Conservation (phyloP, 2,329 filamentous ascomycete genomes). For the Piedraia hortae region DNA sequence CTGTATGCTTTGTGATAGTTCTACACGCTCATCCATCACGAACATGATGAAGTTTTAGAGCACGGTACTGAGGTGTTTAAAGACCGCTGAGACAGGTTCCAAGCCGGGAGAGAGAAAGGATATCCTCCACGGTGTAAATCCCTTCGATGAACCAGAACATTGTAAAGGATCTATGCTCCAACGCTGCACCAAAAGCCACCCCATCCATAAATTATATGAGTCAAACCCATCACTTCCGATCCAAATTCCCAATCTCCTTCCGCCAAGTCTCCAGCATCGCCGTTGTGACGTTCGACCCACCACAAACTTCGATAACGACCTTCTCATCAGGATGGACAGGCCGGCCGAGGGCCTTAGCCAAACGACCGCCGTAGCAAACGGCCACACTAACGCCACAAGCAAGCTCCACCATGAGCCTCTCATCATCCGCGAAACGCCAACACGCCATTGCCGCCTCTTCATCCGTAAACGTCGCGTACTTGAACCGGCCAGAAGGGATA, state of each 20-base stretch:
- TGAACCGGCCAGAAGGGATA: constrained; percentile 19
- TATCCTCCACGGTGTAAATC: too few relatives aligned
- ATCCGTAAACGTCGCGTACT: constrained; percentile 38
- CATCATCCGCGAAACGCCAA: constrained; percentile 54
- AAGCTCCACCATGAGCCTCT: constrained; percentile 53
- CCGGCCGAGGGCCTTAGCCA: constrained; percentile 32
- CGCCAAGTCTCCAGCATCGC: constrained; percentile 24
- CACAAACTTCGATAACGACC: constrained; percentile 66
- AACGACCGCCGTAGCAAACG: constrained; percentile 31
- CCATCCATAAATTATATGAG: too few relatives aligned
- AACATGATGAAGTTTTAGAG: constrained; percentile 28
- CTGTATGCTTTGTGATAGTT: too few relatives aligned
- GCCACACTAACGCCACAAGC: constrained; percentile 64
- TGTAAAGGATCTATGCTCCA: too few relatives aligned
- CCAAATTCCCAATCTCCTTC: constrained; percentile 12
- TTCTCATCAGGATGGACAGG: constrained; percentile 37
- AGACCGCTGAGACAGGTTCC: constrained; percentile 21
- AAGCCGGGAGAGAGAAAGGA: too few relatives aligned
- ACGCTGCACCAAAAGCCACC: too few relatives aligned
- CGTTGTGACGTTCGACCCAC: constrained; percentile 27
- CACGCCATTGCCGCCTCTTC: constrained; percentile 56
- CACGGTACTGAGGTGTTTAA: constrained; percentile 30
- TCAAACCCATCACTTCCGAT: constrained; percentile 2
- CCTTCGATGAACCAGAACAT: too few relatives aligned
- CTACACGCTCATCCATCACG: too few relatives aligned